Percentiles rank a stretch among this genome's conserved stretches.
These are phyloP conservation scores for Boletus reticuloceps DNA, from an alignment of 768 basidiomycete genomes.

Conservation along the genomic window DNA sequence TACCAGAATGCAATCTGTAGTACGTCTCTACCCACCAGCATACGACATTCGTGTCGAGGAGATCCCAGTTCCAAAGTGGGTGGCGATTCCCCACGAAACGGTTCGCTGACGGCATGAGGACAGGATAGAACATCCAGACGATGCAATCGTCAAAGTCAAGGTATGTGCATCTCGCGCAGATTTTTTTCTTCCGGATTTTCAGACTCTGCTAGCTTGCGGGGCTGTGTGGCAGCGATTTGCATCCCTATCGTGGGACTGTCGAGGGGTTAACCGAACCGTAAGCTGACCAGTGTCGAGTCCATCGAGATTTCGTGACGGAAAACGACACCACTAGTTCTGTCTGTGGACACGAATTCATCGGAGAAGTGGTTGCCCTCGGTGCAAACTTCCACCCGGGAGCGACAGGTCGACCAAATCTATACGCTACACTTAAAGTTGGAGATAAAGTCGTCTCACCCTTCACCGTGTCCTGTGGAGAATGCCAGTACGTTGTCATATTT, in stretches of 20 bases:
- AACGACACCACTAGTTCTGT: slow-evolving; percentile 44
- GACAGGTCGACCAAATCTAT: slow-evolving; percentile 56
- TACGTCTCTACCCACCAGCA: slow-evolving; percentile 66
- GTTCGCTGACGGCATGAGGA: neutral
- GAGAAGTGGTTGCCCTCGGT: slow-evolving; percentile 68
- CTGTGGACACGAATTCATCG: slow-evolving; percentile 80
- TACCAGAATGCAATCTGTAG: slow-evolving; percentile 22
- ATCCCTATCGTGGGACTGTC: slow-evolving; percentile 64
- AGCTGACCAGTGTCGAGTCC: slow-evolving; percentile 17
- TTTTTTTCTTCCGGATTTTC: neutral
- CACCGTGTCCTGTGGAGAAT: slow-evolving; percentile 81
- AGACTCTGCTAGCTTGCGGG: slow-evolving; percentile 49
- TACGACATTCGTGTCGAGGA: slow-evolving; percentile 71
- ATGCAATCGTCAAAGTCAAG: slow-evolving; percentile 74
- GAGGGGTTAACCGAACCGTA: slow-evolving; percentile 52
- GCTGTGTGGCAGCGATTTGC: slow-evolving; percentile 74
- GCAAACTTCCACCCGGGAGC: slow-evolving; percentile 46
- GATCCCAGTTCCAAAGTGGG: slow-evolving; percentile 54
- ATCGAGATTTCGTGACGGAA: neutral
- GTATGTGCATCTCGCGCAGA: slow-evolving; percentile 33
- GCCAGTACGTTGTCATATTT: slow-evolving; percentile 52
- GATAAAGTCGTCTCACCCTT: slow-evolving; percentile 82
- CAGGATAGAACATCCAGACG: slow-evolving; percentile 71
- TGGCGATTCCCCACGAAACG: slow-evolving; percentile 1
- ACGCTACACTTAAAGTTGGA: slow-evolving; percentile 62